A percentile compares a stretch with the other conserved stretches of the same genome.
These are phyloP conservation scores for Spathaspora passalidarum DNA, from an alignment of 805 yeast species.

Conservation along the genomic window DNA sequence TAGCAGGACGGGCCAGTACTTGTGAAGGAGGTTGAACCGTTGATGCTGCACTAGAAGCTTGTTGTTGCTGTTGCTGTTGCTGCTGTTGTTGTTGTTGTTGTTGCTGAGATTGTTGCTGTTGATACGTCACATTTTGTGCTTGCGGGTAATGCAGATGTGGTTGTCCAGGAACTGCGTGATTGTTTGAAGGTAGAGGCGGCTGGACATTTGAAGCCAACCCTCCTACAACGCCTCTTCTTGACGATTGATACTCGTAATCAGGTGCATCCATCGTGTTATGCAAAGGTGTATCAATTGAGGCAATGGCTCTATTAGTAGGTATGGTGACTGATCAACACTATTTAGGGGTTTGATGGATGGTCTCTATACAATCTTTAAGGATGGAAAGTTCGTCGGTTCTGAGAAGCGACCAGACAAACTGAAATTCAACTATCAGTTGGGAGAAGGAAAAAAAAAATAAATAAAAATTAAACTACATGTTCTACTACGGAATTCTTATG, in stretches of 20 bases:
- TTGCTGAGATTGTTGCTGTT: neutral
- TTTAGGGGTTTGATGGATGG: neutral
- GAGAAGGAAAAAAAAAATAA: no score
- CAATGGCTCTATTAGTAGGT: neutral
- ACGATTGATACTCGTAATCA: neutral
- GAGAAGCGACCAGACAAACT: no score
- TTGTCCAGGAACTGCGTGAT: neutral
- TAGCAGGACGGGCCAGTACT: slow-evolving; percentile 49
- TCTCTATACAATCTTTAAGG: neutral
- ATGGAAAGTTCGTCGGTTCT: neutral
- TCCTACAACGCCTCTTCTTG: neutral
- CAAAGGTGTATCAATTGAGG: neutral
- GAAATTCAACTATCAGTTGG: neutral
- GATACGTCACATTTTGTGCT: neutral
- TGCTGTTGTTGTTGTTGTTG: neutral
- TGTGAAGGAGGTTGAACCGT: neutral
- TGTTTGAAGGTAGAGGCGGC: neutral
- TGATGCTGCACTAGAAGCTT: no score
- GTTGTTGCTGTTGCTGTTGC: no score
- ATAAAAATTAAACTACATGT: no score
- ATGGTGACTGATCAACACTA: neutral
- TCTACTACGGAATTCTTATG: neutral
- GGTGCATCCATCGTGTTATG: neutral
- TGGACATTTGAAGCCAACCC: neutral
- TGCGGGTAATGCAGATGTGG: neutral